These are phyloP conservation scores for Saitozyma podzolica DNA, from an alignment of 768 basidiomycete genomes.

Conservation along the genomic window DNA sequence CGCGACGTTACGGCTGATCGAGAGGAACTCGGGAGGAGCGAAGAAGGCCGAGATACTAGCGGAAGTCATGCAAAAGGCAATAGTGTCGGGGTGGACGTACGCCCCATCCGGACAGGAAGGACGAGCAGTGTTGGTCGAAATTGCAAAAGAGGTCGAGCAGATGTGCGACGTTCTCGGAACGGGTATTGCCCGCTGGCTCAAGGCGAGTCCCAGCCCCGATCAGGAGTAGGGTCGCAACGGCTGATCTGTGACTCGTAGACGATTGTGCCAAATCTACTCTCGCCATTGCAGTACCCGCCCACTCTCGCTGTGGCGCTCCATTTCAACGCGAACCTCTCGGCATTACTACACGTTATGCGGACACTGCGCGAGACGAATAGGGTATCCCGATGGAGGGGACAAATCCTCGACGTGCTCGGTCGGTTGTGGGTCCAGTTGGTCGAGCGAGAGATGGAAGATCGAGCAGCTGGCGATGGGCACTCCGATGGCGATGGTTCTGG, in stretches of 20 bases:
- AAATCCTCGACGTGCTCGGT: conserved; percentile 41
- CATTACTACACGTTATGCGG: conserved; percentile 29
- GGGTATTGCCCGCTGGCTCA: conserved; percentile 48
- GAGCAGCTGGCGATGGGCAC: not conserved
- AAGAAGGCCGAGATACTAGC: conserved; percentile 26
- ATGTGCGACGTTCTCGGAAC: conserved; percentile 37
- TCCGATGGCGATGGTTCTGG: not conserved
- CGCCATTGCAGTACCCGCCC: conserved; percentile 39
- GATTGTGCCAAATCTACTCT: conserved; percentile 45
- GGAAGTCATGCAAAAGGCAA: conserved; percentile 44
- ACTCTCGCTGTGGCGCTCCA: conserved; percentile 30
- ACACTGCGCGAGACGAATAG: conserved; percentile 30
- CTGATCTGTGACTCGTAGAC: conserved; percentile 18
- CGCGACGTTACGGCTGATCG: conserved; percentile 24
- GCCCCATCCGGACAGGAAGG: conserved; percentile 40
- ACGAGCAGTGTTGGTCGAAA: conserved; percentile 25
- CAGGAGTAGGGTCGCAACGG: not conserved
- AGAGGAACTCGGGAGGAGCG: conserved; percentile 14
- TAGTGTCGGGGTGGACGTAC: conserved; percentile 49
- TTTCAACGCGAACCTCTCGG: conserved; percentile 37
- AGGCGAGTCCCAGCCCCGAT: conserved; percentile 27
- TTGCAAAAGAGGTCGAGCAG: conserved; percentile 34
- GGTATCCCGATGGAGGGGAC: conserved; percentile 45
- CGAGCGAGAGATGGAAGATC: conserved; percentile 17
- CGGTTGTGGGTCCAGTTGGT: conserved; percentile 28